These are phyloP conservation scores for Sphagnum tenellum DNA, from an alignment of 225 moss, liverwort and hornwort genomes.

Conservation along the genomic window DNA sequence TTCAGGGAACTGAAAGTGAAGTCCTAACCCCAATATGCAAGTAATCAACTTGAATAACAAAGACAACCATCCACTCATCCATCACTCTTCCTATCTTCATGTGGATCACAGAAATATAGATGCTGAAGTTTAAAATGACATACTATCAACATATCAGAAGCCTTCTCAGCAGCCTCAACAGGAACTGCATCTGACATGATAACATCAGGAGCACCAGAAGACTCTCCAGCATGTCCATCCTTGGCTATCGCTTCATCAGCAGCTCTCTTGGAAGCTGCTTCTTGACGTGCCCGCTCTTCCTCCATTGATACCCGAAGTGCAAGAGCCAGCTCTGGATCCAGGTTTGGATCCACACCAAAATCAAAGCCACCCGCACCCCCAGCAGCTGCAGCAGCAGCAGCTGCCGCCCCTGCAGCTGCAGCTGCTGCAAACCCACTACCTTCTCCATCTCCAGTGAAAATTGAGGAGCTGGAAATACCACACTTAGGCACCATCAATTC, in stretches of 20 bases:
- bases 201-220: constrained; percentile 57
- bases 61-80: too few species aligned
- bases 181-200: constrained; percentile 74
- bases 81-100: too few species aligned
- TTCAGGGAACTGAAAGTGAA: too few species aligned
- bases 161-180: constrained; percentile 33
- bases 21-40: too few species aligned
- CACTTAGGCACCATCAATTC: neutral
- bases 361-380: constrained; percentile 88
- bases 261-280: constrained; percentile 94
- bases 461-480: constrained; percentile 49
- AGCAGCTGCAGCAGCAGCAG: constrained; percentile 87
- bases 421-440: constrained; percentile 98
- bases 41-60: too few species aligned
- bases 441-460: constrained; percentile 97
- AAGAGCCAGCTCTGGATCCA: constrained; percentile 94
- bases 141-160: constrained; percentile 62
- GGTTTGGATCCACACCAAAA: constrained; percentile 95
- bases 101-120: too few species aligned
- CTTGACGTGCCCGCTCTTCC: constrained; percentile 93
- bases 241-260: constrained; percentile 66
- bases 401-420: constrained; percentile 89
- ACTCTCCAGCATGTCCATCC: constrained; percentile 58
- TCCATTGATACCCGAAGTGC: constrained; percentile 98
- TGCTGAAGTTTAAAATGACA: neutral